These are phyloP conservation scores for Alternaria novae-zelandiae DNA, from an alignment of 2,329 filamentous ascomycete species.

Conservation along the genomic window DNA sequence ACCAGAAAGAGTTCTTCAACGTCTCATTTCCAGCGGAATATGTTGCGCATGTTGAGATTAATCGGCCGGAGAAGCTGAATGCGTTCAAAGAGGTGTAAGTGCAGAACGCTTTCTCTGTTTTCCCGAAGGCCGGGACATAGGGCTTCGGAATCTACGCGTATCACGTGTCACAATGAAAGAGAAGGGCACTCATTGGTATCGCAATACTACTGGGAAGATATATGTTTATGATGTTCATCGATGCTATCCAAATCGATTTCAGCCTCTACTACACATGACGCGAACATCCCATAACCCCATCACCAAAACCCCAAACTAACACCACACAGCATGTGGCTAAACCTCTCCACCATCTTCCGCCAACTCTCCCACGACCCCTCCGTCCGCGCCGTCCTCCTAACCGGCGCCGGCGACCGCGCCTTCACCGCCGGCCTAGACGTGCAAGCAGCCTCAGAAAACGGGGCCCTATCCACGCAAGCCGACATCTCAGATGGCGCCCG, in stretches of 20 bases:
- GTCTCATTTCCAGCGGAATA: constrained; percentile 73
- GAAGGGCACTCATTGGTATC: neutral
- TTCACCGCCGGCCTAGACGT: constrained; percentile 91
- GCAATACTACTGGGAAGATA: no score
- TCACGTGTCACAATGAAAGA: neutral
- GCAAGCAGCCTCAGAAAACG: constrained; percentile 66
- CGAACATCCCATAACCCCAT: no score
- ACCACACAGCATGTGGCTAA: constrained; percentile 75
- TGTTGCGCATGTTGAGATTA: constrained; percentile 92
- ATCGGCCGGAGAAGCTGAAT: constrained; percentile 85
- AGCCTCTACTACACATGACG: no score
- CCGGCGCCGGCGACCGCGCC: constrained; percentile 79
- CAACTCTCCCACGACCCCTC: constrained; percentile 73
- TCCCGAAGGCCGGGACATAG: accelerated
- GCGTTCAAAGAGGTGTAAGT: constrained; percentile 74
- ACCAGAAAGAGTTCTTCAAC: constrained; percentile 71
- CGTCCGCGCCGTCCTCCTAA: constrained; percentile 79
- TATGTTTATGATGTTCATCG: no score
- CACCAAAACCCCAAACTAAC: neutral
- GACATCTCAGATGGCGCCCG: constrained; percentile 66
- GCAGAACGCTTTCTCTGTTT: neutral
- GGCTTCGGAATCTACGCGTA: no score
- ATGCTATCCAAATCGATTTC: no score
- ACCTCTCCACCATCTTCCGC: constrained; percentile 75
- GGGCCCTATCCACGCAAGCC: constrained; percentile 50